Conservation (phyloP, 768 basidiomycete species). For the Leccinum uliginosum region DNA sequence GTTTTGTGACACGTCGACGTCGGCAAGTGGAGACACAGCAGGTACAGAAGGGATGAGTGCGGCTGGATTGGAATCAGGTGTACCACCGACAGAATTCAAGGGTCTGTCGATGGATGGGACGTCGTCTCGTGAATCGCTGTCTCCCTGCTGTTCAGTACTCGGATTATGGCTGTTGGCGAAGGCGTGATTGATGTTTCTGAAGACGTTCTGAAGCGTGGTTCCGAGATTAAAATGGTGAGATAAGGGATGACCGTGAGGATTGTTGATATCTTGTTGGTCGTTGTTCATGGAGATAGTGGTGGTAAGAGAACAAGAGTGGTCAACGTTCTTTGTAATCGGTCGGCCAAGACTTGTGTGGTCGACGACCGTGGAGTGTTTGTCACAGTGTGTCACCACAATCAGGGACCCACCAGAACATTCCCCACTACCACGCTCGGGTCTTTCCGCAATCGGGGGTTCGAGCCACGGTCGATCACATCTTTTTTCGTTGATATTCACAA, state of each 20-base stretch:
- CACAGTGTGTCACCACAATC: conserved; percentile 7
- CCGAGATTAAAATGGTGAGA: conserved; percentile 19
- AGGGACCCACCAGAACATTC: conserved; percentile 32
- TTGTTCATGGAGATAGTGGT: conserved; percentile 21
- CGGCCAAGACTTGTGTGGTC: not conserved
- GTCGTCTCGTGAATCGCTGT: not conserved
- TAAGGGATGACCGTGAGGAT: conserved; percentile 10
- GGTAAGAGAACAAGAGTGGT: conserved; percentile 17
- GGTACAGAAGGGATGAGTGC: not conserved
- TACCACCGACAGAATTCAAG: not conserved
- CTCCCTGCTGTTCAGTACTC: not conserved
- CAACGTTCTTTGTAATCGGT: conserved; percentile 7
- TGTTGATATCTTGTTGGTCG: conserved; percentile 9
- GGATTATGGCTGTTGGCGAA: conserved; percentile 13
- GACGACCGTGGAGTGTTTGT: conserved; percentile 12
- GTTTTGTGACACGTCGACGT: conserved; percentile 6
- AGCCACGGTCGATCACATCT: conserved; percentile 2
- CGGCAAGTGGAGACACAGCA: not conserved
- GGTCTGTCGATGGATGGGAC: conserved; percentile 4
- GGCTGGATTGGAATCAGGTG: conserved; percentile 2
- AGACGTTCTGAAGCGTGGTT: conserved; percentile 26
- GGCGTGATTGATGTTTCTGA: conserved; percentile 31
- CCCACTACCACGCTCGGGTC: not conserved
- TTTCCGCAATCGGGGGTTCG: conserved; percentile 9
- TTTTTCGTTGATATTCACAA: not conserved